Conservation (phyloP, 2,329 filamentous ascomycete genomes). For the Trichoderma sp. region DNA sequence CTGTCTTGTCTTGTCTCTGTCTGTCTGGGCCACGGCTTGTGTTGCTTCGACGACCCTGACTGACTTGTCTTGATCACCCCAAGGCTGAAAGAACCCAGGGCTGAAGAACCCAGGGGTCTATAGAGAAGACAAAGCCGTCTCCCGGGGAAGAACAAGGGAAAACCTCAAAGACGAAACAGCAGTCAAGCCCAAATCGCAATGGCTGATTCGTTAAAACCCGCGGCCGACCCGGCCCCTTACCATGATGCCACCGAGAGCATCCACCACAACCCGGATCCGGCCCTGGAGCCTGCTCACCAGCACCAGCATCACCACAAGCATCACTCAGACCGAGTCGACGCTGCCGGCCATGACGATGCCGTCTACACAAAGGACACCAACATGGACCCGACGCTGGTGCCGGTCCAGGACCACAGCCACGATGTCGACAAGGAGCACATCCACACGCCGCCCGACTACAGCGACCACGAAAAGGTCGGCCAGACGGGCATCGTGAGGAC, state of each 20-base stretch:
- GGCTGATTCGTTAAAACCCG: slow-evolving; percentile 6
- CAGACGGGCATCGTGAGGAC: slow-evolving; percentile 33
- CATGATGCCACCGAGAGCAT: slow-evolving; percentile 15
- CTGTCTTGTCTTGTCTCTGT: not conserved
- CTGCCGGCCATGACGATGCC: slow-evolving; percentile 39
- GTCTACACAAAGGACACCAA: slow-evolving; percentile 46
- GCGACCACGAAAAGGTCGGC: slow-evolving; percentile 38
- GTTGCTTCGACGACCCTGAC: not conserved
- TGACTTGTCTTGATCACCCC: slow-evolving; percentile 2
- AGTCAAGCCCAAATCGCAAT: not conserved
- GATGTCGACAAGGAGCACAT: slow-evolving; percentile 30
- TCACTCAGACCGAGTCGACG: slow-evolving; percentile 37
- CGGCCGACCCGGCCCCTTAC: not conserved
- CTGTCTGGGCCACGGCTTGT: not conserved
- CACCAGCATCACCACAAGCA: slow-evolving; percentile 44
- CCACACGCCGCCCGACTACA: slow-evolving; percentile 36
- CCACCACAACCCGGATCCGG: slow-evolving; percentile 33
- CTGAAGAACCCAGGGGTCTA: not conserved
- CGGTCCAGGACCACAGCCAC: slow-evolving; percentile 29
- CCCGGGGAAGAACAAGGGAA: not conserved
- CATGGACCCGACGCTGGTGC: slow-evolving; percentile 35
- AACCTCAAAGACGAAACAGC: not conserved
- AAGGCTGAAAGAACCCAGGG: not conserved
- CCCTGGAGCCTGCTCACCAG: slow-evolving; percentile 39
- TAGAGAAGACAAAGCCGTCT: not conserved